Base-by-base conservation (phyloP, 768 basidiomycete genomes). In the Tephrocybe sp. region DNA sequence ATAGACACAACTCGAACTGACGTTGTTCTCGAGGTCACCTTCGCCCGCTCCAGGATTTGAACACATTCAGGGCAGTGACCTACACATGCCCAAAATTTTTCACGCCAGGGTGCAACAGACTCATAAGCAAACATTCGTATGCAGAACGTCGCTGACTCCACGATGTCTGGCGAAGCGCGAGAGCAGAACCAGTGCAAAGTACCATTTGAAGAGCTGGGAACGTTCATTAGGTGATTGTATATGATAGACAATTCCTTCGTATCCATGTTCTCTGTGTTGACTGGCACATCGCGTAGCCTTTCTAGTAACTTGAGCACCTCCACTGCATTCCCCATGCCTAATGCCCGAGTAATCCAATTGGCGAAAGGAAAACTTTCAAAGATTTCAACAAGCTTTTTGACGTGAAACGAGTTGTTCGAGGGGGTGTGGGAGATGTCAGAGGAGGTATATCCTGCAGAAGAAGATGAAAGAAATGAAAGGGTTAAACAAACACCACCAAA, bases 131-230 rank as follows among this genome's bases (percentile, higher is more conserved):
- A 86, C 33, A 97, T 68, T 45, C 93, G 81, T 32, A 96, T 72
- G 43, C 91, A 77, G 69, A 94, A 97, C 0, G 83, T 84, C 0
- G 94, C 91, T 1, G 86, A 81, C 51, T 82, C 85, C 8, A 77
- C 66, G 0, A 80, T 84, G 28, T 80, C 69, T 8, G 74, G 63
- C 26, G 79, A 70, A 3, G 85, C 86, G 32, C 77, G 75, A 24
- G 70, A 65, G 66, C 94, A 97, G 65, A 88, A 95, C 91, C 92
- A 95, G 61, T 97, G 93, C 47, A 78, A 55, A 26, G 70, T 66
- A 43, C 76, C 74, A 38, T 65, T 62, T 26, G 68, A 56, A 40
- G 66, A 63, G 43, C 70, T 66, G 3, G 73, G 68, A 0, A 75
- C 68, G 17, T 65, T 68, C 68, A 86, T 77, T 9, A 90, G 69